Percentiles rank a stretch among this genome's conserved stretches.
Conservation (phyloP, 108 stramenopile genomes). For the Skeletonema grethae region DNA sequence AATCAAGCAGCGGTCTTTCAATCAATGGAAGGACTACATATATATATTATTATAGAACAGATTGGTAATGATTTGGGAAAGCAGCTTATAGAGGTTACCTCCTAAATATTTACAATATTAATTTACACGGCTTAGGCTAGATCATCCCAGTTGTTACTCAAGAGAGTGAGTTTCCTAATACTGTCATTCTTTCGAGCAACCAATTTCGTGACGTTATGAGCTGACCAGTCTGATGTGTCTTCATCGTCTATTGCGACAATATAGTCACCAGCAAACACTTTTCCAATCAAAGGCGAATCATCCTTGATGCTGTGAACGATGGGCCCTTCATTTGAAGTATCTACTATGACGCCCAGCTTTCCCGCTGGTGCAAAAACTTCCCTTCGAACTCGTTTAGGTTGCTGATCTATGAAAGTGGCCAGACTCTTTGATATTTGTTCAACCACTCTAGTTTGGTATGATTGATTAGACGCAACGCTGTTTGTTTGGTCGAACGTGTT, state of each 20-base stretch:
- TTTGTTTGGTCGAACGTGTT: too few species aligned
- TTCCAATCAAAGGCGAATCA: constrained; percentile 56
- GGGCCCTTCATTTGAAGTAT: constrained; percentile 76
- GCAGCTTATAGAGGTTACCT: too few species aligned
- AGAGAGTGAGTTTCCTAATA: not conserved
- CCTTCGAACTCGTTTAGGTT: constrained; percentile 1
- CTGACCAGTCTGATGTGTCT: constrained; percentile 70
- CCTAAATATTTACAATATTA: not conserved
- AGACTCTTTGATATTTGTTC: not conserved
- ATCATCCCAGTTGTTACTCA: not conserved
- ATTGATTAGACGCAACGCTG: not conserved
- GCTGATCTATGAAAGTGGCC: not conserved
- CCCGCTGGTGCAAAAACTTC: constrained; percentile 72
- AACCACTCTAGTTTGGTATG: not conserved
- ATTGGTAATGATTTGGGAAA: too few species aligned
- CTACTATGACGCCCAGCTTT: constrained; percentile 84
- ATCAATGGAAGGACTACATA: too few species aligned
- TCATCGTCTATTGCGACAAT: constrained; percentile 79
- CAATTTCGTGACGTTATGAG: constrained; percentile 68
- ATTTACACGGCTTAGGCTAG: not conserved
- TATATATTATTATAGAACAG: too few species aligned
- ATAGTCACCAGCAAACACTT: constrained; percentile 65
- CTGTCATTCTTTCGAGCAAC: constrained; percentile 46
- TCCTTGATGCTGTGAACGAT: constrained; percentile 66
- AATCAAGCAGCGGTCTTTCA: too few species aligned